These are phyloP conservation scores for Sphagnum tenellum DNA, from an alignment of 225 moss, liverwort and hornwort genomes.

Conservation along the genomic window DNA sequence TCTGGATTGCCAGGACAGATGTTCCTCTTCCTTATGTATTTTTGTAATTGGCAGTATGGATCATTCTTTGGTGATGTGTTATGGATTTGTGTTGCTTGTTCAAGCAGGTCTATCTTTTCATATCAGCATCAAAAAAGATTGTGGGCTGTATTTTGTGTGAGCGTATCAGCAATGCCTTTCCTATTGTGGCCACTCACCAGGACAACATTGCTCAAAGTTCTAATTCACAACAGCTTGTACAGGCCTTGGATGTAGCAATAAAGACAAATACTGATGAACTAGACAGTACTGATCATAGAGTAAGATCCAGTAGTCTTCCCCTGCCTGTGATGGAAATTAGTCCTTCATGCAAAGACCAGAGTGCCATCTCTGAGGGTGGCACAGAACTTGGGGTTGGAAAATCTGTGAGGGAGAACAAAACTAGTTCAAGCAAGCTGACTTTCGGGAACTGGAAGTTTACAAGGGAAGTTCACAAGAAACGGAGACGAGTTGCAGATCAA, in stretches of 20 bases:
- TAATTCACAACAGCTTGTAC: conserved; percentile 8
- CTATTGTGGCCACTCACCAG: conserved; percentile 35
- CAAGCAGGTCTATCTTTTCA: conserved; percentile 76
- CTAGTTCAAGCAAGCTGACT: conserved; percentile 20
- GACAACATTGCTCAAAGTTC: background rate
- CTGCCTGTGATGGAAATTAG: no score
- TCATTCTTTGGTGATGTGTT: background rate
- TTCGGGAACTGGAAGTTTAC: conserved; percentile 72
- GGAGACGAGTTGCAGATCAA: conserved; percentile 11
- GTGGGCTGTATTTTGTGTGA: conserved; percentile 86
- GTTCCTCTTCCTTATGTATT: no score
- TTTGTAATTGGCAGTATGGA: background rate
- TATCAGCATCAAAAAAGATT: conserved; percentile 72
- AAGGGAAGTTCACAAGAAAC: conserved; percentile 55
- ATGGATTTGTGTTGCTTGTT: background rate
- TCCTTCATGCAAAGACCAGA: no score
- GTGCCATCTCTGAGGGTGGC: no score
- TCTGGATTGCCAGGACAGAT: no score
- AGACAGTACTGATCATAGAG: no score
- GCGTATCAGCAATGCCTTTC: conserved; percentile 60
- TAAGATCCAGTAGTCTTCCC: no score
- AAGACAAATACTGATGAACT: no score
- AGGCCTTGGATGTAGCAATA: no score
- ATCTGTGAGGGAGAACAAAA: no score
- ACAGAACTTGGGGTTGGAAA: no score